phyloP scores from a whole-genome alignment of 2,329 filamentous ascomycete species.

The Talaromyces sp. region DNA sequence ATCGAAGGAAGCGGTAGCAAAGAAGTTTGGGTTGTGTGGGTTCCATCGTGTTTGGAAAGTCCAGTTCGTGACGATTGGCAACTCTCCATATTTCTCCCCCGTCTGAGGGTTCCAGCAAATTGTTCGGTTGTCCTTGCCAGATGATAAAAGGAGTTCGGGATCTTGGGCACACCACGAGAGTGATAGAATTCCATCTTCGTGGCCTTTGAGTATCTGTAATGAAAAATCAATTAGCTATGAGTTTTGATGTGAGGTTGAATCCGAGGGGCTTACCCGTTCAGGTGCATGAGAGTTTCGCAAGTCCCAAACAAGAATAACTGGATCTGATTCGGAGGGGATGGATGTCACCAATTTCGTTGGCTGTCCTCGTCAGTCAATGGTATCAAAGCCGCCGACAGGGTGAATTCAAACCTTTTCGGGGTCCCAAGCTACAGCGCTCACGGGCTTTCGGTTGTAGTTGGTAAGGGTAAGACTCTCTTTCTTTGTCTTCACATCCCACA shows the following conservation, averaged over 20 bases:
- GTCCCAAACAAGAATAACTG: conserved; percentile 90
- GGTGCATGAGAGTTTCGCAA: conserved; percentile 93
- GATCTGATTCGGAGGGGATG: conserved; percentile 82
- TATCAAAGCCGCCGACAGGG: conserved; percentile 4
- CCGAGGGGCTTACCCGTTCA: conserved; percentile 52
- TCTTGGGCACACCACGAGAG: conserved; percentile 95
- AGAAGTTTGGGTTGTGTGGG: conserved; percentile 84
- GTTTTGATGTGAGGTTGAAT: neutral
- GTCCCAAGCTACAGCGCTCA: conserved; percentile 96
- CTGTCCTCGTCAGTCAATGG: conserved; percentile 32
- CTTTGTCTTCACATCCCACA: conserved; percentile 98
- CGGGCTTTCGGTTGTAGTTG: conserved; percentile 80
- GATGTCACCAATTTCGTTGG: conserved; percentile 91
- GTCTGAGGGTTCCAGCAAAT: conserved; percentile 96
- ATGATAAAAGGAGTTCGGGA: conserved; percentile 81
- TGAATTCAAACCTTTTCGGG: conserved; percentile 67
- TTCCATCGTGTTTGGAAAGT: conserved; percentile 95
- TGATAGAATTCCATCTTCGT: conserved; percentile 89
- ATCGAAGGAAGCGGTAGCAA: conserved; percentile 94
- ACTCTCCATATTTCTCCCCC: conserved; percentile 82
- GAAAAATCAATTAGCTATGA: conserved; percentile 16
- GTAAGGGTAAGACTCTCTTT: conserved; percentile 95
- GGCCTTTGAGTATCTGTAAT: conserved; percentile 72
- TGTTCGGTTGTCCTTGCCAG: conserved; percentile 93
- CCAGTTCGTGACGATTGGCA: conserved; percentile 98